Evolutionary conservation across 495 filamentous ascomycete genomes (phyloP), one percentile per base, ranked within the genome.

Genomic region (Chaetomium fimeti): DNA sequence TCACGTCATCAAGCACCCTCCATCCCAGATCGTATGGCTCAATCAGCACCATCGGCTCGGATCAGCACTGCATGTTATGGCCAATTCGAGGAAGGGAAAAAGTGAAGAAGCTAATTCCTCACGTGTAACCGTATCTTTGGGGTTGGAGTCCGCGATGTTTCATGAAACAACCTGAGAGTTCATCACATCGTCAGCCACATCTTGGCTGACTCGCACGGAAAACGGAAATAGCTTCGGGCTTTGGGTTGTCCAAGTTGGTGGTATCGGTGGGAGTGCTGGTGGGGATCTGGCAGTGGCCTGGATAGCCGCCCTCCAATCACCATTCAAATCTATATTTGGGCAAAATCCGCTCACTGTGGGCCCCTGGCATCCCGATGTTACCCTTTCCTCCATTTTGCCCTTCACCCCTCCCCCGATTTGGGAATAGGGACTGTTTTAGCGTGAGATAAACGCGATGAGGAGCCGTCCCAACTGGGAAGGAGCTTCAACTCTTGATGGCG

Each of bases 231-330:
- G 13, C 25, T n/a, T 28, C 36, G 15, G 22, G 25, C 38, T 24
- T 42, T 42, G 40, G 32, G 32, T 1, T 36, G 6, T 36, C 32
- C 16, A 43, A 43, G 20, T 12, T 57, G 24, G 24, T 20, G 38
- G 2, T 28, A n/a, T n/a, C n/a, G 40, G 57, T 48, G 42, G n/a
- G 25, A 8, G 38, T n/a, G 36, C 24, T 45, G 25, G 11, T 7
- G 27, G 24, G n/a, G 29, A 32, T 32, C 29, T 36, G 32, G 12
- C 12, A 32, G 25, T 7, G 16, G 36, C 11, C 13, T 63, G 49
- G 22, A 25, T 67, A 60, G 55, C 27, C 65, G 65, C 65, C 54
- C 32, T 58, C 65, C 65, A 66, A 63, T 66, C 65, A 66, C 11
- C 7, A 3, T 5, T 24, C 18, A 3, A 13, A 49, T 45, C 12